Conservation (phyloP, 1,284 basidiomycete genomes). For the Sporisorium iseilematis-ciliati region DNA sequence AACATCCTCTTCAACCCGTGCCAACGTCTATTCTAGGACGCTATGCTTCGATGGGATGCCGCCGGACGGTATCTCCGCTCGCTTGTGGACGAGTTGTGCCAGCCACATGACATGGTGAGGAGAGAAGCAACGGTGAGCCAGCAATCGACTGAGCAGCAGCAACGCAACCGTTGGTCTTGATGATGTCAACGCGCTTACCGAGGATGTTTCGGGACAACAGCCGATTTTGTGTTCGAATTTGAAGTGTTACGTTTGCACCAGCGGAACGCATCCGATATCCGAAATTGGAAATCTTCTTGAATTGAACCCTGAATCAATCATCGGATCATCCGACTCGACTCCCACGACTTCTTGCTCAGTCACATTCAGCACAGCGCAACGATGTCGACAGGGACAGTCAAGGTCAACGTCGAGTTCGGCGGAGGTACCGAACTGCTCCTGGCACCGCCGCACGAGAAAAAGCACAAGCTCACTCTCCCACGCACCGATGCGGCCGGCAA, state of each 20-base stretch:
- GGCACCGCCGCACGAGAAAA: slow-evolving; percentile 62
- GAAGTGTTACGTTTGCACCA: neutral
- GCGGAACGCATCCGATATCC: neutral
- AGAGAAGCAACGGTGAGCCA: neutral
- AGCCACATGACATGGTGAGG: neutral
- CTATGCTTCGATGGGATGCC: neutral
- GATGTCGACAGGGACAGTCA: slow-evolving; percentile 36
- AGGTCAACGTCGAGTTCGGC: slow-evolving; percentile 53
- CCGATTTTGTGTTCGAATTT: neutral
- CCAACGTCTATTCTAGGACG: neutral
- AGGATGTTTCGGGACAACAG: neutral
- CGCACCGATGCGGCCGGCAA: slow-evolving; percentile 40
- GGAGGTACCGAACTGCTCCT: slow-evolving; percentile 67
- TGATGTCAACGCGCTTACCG: slow-evolving; percentile 6
- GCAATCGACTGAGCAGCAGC: no score
- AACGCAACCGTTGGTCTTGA: neutral
- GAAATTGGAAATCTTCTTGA: neutral
- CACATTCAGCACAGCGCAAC: no score
- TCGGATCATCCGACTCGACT: neutral
- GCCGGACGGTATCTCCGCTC: neutral
- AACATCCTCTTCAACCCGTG: neutral
- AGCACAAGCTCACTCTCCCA: slow-evolving; percentile 56
- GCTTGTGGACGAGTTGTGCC: neutral
- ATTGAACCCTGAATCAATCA: no score
- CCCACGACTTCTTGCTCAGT: neutral